Evolutionary conservation across 306 rosid species (phyloP).

Genomic region (Begonia loranthoides): DNA sequence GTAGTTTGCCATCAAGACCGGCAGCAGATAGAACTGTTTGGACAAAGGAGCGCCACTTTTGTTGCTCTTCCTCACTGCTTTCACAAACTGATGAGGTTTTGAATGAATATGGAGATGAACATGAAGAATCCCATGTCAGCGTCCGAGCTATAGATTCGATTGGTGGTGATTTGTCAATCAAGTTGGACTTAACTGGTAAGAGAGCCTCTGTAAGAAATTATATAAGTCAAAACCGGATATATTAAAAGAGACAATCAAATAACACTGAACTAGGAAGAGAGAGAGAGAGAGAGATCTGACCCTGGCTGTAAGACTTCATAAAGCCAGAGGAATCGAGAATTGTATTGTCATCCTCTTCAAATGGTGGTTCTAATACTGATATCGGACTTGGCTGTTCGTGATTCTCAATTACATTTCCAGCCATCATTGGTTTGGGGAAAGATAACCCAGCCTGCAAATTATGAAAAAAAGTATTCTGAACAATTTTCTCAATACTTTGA

Average conservation of each 20-base stretch:
- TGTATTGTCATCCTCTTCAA: constrained; percentile 45
- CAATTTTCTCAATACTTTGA: not conserved
- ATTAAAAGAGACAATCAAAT: not conserved
- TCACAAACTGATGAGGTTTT: constrained; percentile 38
- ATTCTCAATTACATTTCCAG: constrained; percentile 35
- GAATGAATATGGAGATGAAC: constrained; percentile 30
- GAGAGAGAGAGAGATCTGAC: constrained; percentile 20
- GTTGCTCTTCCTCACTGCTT: constrained; percentile 38
- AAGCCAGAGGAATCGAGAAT: constrained; percentile 26
- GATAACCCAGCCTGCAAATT: constrained; percentile 49
- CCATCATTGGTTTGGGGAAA: constrained; percentile 25
- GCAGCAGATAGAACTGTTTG: constrained; percentile 52
- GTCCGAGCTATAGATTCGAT: constrained; percentile 88
- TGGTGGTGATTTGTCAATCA: constrained; percentile 92
- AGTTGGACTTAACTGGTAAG: constrained; percentile 37
- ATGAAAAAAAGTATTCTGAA: constrained; percentile 14
- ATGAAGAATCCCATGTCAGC: constrained; percentile 60
- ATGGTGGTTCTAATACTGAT: constrained; percentile 68
- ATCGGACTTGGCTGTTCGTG: constrained; percentile 82
- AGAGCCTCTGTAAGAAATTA: constrained; percentile 30
- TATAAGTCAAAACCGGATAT: constrained; percentile 6
- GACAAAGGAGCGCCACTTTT: constrained; percentile 49
- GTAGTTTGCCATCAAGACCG: constrained; percentile 40
- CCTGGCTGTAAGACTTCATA: constrained; percentile 27
- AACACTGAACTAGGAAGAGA: not conserved